Conservation (phyloP, 1,284 basidiomycete species). For the Salmacisia buchloeana region DNA sequence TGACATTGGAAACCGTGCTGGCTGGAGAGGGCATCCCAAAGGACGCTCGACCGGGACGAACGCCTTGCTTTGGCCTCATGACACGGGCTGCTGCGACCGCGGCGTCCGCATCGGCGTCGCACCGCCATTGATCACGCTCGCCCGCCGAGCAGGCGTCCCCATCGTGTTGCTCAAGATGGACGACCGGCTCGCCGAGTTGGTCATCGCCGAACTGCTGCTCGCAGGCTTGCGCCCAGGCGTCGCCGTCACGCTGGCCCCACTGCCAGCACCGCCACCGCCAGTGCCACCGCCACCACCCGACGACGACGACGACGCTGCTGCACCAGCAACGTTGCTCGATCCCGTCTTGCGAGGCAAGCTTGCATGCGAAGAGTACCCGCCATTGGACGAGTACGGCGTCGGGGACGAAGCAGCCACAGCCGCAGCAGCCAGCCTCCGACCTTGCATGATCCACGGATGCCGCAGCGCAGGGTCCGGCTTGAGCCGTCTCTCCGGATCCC, state of each 20-base stretch:
- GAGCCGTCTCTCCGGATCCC: conserved; percentile 94
- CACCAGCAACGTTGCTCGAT: too few species aligned
- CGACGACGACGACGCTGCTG: too few species aligned
- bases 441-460: conserved; percentile 40
- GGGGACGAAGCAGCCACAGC: conserved; percentile 10
- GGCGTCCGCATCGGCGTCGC: conserved; percentile 1
- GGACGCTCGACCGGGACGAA: too few species aligned
- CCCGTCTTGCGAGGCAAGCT: background rate
- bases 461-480: conserved; percentile 78
- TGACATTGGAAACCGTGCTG: too few species aligned
- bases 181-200: background rate
- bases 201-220: background rate
- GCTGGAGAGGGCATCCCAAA: too few species aligned
- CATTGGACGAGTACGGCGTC: background rate
- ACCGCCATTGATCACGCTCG: conserved; percentile 3
- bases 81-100: conserved; percentile 1
- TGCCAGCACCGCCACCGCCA: too few species aligned
- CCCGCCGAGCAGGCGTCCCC: background rate
- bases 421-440: conserved; percentile 12
- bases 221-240: background rate
- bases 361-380: background rate
- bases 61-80: background rate
- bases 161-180: conserved; percentile 3
- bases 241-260: background rate
- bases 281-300: too few species aligned